Conservation (phyloP, 1,284 basidiomycete genomes). For the Vanrija sp. region DNA sequence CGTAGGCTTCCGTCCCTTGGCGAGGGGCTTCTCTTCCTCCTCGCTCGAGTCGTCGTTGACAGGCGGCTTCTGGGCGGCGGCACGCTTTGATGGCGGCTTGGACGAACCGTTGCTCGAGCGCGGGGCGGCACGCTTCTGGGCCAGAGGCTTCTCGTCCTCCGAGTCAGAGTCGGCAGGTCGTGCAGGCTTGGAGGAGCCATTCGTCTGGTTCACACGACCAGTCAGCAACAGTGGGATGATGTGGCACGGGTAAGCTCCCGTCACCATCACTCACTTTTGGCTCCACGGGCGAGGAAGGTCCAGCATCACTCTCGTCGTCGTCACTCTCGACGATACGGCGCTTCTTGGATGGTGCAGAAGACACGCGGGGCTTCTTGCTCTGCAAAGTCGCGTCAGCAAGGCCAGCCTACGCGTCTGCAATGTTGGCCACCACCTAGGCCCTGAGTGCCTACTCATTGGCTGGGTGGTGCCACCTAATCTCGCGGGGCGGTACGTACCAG, state of each 20-base stretch:
- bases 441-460: background rate
- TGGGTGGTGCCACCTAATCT: background rate
- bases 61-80: background rate
- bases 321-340: slow-evolving; percentile 40
- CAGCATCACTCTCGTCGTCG: slow-evolving; percentile 25
- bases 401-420: background rate
- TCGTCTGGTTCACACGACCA: slow-evolving; percentile 3
- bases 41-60: background rate
- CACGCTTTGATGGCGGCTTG: slow-evolving; percentile 10
- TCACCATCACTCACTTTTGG: slow-evolving; percentile 18
- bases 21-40: slow-evolving; percentile 19
- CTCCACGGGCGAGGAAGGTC: slow-evolving; percentile 14
- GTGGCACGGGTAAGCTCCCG: too few relatives aligned
- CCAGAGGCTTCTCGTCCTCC: slow-evolving; percentile 64
- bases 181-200: slow-evolving; percentile 9
- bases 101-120: slow-evolving; percentile 28
- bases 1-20: slow-evolving; percentile 10
- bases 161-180: slow-evolving; percentile 15
- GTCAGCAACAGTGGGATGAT: too few relatives aligned
- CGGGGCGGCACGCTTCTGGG: slow-evolving; percentile 58
- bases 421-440: background rate
- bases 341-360: slow-evolving; percentile 26
- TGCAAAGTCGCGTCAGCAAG: slow-evolving; percentile 1
- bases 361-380: slow-evolving; percentile 26
- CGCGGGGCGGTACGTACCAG: slow-evolving; percentile 21